Evolutionary conservation across 1,284 basidiomycete genomes (phyloP), one percentile per base, ranked within the genome.

Genomic region (Takashimella koratensis): DNA sequence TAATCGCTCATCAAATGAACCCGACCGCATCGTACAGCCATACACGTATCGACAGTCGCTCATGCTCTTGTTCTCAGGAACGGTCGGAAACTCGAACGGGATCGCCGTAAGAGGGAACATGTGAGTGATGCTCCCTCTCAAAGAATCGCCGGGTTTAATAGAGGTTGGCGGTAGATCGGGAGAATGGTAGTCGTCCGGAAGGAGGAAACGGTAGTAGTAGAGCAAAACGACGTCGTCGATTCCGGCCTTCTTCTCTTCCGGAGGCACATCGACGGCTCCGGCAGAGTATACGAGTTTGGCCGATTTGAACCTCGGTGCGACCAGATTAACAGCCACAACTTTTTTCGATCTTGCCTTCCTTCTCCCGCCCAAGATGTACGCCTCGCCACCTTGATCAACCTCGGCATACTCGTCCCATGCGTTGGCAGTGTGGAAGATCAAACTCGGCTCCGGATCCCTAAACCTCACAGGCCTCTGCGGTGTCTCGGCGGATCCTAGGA

Each of bases 351-450:
- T 36, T n/a, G n/a, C n/a, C n/a, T n/a, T n/a, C n/a, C n/a, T n/a
- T n/a, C n/a, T n/a, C n/a, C n/a, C n/a, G n/a, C n/a, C n/a, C 36
- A 73, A 58, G 16, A 36, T 5, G 60, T 16, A 57, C 11, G 52
- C 43, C 20, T 63, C 46, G 5, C 49, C 45, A 16, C 49, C 51
- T 8, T 8, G 30, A 8, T 8, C 30, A 8, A 8, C 10, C n/a
- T 53, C 16, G 44, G 49, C 47, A 19, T 52, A 27, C 39, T 76
- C 74, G 58, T 79, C 73, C 78, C 78, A 80, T 16, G 78, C 72
- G 52, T 79, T 79, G 40, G 79, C 79, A 2, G 78, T 79, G 64
- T 81, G 79, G 59, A 79, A 80, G 44, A 81, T 77, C 54, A 77
- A 71, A 52, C 78, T 78, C 0, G 77, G 72, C 45, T 78, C 71